Percentiles rank a stretch among this genome's conserved stretches.
phyloP scores from a whole-genome alignment of 768 basidiomycete species.

The Boletus vermiculosoides region DNA sequence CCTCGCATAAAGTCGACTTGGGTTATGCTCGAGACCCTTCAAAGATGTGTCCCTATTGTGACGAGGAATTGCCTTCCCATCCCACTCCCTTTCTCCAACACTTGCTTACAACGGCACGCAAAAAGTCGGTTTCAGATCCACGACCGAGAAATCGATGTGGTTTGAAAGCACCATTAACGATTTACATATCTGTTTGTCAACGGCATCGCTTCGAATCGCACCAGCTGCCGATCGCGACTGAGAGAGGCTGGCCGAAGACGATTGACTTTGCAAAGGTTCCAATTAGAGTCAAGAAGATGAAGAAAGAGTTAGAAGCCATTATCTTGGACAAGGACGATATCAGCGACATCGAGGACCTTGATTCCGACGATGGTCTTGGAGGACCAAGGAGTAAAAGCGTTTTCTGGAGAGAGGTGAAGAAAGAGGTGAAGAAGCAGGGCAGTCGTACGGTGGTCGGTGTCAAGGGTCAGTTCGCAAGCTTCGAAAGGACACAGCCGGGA shows the following conservation, averaged over 20 bases:
- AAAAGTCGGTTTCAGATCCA: conserved; percentile 57
- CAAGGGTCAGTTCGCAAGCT: conserved; percentile 72
- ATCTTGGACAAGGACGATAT: conserved; percentile 44
- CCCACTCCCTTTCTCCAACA: conserved; percentile 59
- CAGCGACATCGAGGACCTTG: conserved; percentile 21
- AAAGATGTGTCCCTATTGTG: conserved; percentile 80
- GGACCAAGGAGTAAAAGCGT: conserved; percentile 43
- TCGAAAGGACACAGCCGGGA: conserved; percentile 83
- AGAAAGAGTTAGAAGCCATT: conserved; percentile 44
- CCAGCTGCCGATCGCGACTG: conserved; percentile 67
- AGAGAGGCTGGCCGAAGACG: conserved; percentile 71
- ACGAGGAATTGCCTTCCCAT: conserved; percentile 58
- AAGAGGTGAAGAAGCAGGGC: conserved; percentile 63
- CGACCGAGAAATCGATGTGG: conserved; percentile 71
- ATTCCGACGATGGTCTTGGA: background rate
- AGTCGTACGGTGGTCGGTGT: conserved; percentile 64
- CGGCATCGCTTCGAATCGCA: conserved; percentile 76
- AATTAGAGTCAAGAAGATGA: conserved; percentile 53
- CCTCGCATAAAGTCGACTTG: conserved; percentile 44
- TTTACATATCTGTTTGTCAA: conserved; percentile 70
- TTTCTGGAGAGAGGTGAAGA: conserved; percentile 69
- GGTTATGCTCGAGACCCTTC: conserved; percentile 56
- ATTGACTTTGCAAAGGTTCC: conserved; percentile 64
- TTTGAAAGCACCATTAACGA: conserved; percentile 46
- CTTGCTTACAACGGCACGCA: conserved; percentile 50